These are phyloP conservation scores for Metschnikowia gelsemii DNA, from an alignment of 805 yeast genomes.

Conservation along the genomic window DNA sequence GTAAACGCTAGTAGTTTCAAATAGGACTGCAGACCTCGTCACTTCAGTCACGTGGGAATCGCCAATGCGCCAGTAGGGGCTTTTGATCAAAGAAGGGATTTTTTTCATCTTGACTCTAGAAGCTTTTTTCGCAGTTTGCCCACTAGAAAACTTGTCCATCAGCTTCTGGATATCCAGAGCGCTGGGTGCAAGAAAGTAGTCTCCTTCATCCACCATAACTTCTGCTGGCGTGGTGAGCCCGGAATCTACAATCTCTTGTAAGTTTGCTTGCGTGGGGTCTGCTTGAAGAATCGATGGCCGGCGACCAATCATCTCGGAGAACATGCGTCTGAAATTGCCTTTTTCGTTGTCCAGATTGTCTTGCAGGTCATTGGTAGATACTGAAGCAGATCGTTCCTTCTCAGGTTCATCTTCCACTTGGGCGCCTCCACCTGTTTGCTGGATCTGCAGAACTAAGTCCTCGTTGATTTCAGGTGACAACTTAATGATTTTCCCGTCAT, in stretches of 20 bases:
- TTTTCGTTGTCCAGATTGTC: conserved; percentile 20
- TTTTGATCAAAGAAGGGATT: conserved; percentile 52
- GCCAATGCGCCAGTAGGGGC: conserved; percentile 83
- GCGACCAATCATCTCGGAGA: conserved; percentile 43
- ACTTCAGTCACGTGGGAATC: conserved; percentile 72
- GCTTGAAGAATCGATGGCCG: conserved; percentile 42
- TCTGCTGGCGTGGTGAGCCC: conserved; percentile 45
- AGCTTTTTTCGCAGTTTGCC: conserved; percentile 11
- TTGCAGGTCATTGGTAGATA: conserved; percentile 20
- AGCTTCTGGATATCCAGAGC: conserved; percentile 18
- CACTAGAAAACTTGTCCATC: conserved; percentile 15
- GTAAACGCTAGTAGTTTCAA: conserved; percentile 76
- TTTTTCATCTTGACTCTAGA: conserved; percentile 46
- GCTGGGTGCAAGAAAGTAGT: conserved; percentile 27
- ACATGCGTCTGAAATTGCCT: conserved; percentile 33
- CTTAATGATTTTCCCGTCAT: conserved; percentile 41
- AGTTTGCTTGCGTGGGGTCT: conserved; percentile 33
- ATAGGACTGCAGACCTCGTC: conserved; percentile 53
- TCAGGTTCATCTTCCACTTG: not conserved
- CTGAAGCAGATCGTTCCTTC: conserved; percentile 9
- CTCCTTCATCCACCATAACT: conserved; percentile 32
- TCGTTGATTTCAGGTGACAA: conserved; percentile 42
- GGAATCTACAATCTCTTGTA: conserved; percentile 40
- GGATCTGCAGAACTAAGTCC: conserved; percentile 8
- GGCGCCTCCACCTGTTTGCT: conserved; percentile 1